Conservation (phyloP, 306 rosid genomes). For the Canavalia gladiata region DNA sequence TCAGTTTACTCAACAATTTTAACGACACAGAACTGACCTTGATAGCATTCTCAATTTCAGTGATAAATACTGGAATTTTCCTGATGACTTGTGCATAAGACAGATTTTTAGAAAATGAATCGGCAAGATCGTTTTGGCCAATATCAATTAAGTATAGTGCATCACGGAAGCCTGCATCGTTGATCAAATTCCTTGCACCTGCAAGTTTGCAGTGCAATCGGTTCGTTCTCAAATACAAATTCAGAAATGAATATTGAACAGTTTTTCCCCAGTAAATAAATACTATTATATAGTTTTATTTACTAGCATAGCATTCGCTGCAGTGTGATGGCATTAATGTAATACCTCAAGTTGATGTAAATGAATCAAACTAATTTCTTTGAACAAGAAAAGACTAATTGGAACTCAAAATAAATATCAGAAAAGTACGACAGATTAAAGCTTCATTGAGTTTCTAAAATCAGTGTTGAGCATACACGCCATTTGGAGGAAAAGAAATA, state of each 20-base stretch:
- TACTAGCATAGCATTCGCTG: conserved; percentile 33
- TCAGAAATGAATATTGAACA: neutral
- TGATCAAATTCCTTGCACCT: conserved; percentile 64
- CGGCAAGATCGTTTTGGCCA: conserved; percentile 92
- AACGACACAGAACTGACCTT: conserved; percentile 57
- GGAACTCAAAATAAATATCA: conserved; percentile 6
- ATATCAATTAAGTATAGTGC: conserved; percentile 95
- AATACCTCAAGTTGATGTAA: neutral
- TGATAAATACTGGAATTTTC: conserved; percentile 68
- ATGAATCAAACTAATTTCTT: neutral
- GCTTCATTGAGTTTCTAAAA: neutral
- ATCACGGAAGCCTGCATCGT: conserved; percentile 64
- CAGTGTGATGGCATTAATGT: neutral
- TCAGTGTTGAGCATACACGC: neutral
- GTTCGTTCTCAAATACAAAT: conserved; percentile 30
- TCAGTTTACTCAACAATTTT: neutral
- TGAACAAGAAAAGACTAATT: neutral
- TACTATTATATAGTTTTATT: neutral
- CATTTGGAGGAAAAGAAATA: neutral
- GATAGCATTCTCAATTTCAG: conserved; percentile 72
- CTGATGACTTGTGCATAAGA: conserved; percentile 65
- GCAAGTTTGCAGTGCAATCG: conserved; percentile 28
- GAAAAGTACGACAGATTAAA: neutral
- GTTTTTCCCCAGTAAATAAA: neutral
- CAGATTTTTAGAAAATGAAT: conserved; percentile 71